Base-by-base conservation (phyloP, 768 basidiomycete species). In the Mycena belliarum region DNA sequence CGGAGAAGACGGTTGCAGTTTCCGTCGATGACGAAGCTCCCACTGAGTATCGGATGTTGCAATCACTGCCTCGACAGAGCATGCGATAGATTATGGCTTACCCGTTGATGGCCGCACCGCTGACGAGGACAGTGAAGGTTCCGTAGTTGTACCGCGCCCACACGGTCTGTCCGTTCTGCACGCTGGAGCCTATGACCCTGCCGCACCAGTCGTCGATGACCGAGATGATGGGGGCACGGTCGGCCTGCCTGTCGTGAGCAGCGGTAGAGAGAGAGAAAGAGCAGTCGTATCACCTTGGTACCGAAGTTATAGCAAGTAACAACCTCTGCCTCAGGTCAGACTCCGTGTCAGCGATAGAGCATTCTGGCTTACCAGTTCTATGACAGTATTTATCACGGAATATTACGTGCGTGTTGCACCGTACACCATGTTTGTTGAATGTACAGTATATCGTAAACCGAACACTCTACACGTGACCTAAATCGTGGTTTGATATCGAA, bases 1-100 rank as follows among this genome's bases (percentile, higher is more conserved):
- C 65, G 55, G 40, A 66, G 64, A 33, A 65, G 64, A 15, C 64
- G 50, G 53, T 58, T 61, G 28, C 60, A 65, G 44, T 65, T 65
- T 20, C 59, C 49, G 24, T 63, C 65, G 33, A 63, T 57, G 16
- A 38, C 48, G 40, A 57, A 65, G 49, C 4, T n/a, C n/a, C n/a
- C n/a, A n/a, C n/a, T n/a, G n/a, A n/a, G n/a, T n/a, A n/a, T n/a
- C n/a, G n/a, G n/a, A n/a, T n/a, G n/a, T n/a, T n/a, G n/a, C n/a
- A n/a, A n/a, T n/a, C n/a, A n/a, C n/a, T n/a, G n/a, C n/a, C n/a
- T n/a, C n/a, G n/a, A n/a, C n/a, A n/a, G n/a, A n/a, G n/a, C n/a
- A n/a, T n/a, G n/a, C n/a, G n/a, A 52, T 23, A 24, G 8, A 8
- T 21, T 21, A 16, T 3, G 16, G 44, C 29, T 4, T 18, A 44